Evolutionary conservation across 1,284 basidiomycete genomes (phyloP), one percentile per base, ranked within the genome.

Genomic region (Irpex lacteus): DNA sequence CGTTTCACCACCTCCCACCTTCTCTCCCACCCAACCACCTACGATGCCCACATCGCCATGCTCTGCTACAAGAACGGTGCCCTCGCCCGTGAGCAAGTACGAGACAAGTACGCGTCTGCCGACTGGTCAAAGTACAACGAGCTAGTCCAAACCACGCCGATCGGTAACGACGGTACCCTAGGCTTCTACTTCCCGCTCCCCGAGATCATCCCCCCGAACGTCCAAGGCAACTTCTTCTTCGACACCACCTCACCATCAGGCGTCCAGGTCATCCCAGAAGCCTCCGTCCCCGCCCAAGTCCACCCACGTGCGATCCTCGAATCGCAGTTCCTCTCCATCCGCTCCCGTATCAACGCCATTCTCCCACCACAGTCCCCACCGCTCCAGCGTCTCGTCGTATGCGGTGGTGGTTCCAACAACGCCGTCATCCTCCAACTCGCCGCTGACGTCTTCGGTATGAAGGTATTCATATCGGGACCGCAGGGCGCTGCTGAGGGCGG

Each of bases 1-100:
- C 80, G 89, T n/a, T 87, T 89, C 71, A 91, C 88, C 0, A 89
- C 87, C 2, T 91, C 89, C 0, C 90, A 92, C 73, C 80, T 91
- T 8, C 83, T 92, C 60, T 81, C 89, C 0, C 89, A 91, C 69
- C 90, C 90, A 0, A 88, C 88, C 0, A 80, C 82, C 38, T 71
- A 76, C 19, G 79, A 82, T 56, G 87, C 85, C 0, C 82, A 87
- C 64, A 90, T 92, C 65, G 88, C 86, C 32, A 93, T 93, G 91
- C 82, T 93, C 8, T 94, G 91, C 75, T 92, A 92, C 76, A 90
- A 92, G 79, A 95, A 95, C 70, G 93, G 92, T 18, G 92, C 90
- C 0, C 82, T 95, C 5, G 89, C 91, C 0, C 85, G 95, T 49
- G 92, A 96, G 72, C 85, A 91, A 70, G 83, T 96, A 15, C 86